Base-by-base conservation (phyloP, 805 yeast genomes). In the Blastobotrys terrestris region DNA sequence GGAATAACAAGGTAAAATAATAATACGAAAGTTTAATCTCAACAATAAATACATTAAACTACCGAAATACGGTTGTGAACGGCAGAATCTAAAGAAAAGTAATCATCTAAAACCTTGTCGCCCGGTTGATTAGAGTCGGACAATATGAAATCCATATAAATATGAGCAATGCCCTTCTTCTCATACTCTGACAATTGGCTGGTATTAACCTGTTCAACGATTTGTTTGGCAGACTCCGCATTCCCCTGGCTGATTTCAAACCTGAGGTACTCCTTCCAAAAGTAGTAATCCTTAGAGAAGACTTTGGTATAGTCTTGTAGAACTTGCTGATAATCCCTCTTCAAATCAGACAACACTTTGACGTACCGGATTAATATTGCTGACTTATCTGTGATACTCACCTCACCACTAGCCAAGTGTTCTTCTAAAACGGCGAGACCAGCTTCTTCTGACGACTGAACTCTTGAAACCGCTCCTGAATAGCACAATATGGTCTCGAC, bases 201-300 rank as follows among this genome's bases (percentile, higher is more conserved):
- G 18, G 43, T 43, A 11, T 16, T 65, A 49, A 42, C 56, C 45
- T n/a, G 54, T 39, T 19, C 57, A 55, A 31, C 62, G 55, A 52
- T 39, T 11, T 31, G 40, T 11, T 42, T 31, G 6, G 42, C 45
- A 20, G 14, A 16, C 8, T 41, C 35, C 11, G 48, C 41, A 13
- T 42, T 40, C 8, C 26, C 49, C 41, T 60, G 57, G n/a, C 52
- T 56, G n/a, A 65, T 51, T 46, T 66, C 71, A 44, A 66, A 66
- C 31, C 55, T 53, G 26, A 68, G 60, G 48, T 58, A 67, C n/a
- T 61, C 54, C 31, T 57, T 58, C 71, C 72, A 68, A 51, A 67
- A 68, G 31, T 56, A 49, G 46, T 58, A 59, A 39, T 58, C 57
- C 21, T 56, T 62, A 40, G 58, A 45, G 31, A 57, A 63, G 5